Evolutionary conservation across 2,329 filamentous ascomycete genomes (phyloP).

Genomic region (Aureobasidium pullulans): DNA sequence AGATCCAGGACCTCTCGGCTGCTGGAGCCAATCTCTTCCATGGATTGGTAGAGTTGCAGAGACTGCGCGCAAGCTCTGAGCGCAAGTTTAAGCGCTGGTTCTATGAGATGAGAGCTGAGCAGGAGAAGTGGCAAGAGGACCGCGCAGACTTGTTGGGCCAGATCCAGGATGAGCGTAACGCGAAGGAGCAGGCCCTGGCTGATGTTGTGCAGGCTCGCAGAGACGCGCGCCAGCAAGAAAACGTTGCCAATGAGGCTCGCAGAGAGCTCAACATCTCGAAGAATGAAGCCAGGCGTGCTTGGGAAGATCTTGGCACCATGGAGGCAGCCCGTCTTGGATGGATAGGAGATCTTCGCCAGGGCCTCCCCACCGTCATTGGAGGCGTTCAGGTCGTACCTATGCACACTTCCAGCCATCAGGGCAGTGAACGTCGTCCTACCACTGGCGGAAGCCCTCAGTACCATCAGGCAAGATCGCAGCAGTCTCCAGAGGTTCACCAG

Average conservation of each 20-base stretch:
- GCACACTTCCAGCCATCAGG: constrained; percentile 59
- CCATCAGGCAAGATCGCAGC: not conserved
- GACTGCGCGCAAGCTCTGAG: constrained; percentile 87
- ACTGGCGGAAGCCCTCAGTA: constrained; percentile 18
- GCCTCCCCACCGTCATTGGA: constrained; percentile 80
- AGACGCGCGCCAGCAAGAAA: too few relatives aligned
- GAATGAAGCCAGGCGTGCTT: constrained; percentile 88
- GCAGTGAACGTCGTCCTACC: constrained; percentile 36
- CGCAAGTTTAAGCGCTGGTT: constrained; percentile 99
- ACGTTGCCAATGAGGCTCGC: constrained; percentile 69
- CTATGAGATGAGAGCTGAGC: constrained; percentile 83
- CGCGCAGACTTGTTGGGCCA: constrained; percentile 71
- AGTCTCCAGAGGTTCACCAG: not conserved
- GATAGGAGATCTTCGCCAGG: constrained; percentile 75
- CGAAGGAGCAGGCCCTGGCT: constrained; percentile 38
- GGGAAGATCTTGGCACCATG: constrained; percentile 90
- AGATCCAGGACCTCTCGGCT: constrained; percentile 94
- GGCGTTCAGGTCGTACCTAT: constrained; percentile 94
- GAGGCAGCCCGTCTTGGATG: constrained; percentile 91
- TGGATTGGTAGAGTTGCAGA: constrained; percentile 90
- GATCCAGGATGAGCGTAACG: constrained; percentile 66
- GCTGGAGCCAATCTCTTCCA: constrained; percentile 96
- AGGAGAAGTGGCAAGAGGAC: constrained; percentile 76
- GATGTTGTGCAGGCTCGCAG: too few relatives aligned
- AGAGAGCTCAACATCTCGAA: constrained; percentile 92